A percentile compares a stretch with the other conserved stretches of the same genome.
These are phyloP conservation scores for Pseudogymnoascus sp. DNA, from an alignment of 2,329 filamentous ascomycete genomes.

Conservation along the genomic window DNA sequence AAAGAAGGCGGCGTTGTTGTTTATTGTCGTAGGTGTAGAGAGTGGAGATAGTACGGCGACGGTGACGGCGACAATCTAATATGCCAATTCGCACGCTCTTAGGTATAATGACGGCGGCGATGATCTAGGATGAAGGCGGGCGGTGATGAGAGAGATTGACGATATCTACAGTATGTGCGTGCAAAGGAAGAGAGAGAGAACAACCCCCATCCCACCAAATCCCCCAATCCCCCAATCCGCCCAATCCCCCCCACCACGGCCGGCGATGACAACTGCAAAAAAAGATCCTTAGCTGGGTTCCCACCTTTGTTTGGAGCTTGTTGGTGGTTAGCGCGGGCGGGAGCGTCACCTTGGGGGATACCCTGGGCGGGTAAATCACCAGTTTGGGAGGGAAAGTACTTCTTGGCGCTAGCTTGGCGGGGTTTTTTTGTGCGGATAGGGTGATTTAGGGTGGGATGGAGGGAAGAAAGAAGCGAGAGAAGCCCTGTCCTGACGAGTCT, in stretches of 20 bases:
- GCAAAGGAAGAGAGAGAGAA: background rate
- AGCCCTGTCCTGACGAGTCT: background rate
- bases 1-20: background rate
- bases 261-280: background rate
- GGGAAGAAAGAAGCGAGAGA: background rate
- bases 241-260: too few relatives aligned
- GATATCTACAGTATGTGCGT: background rate
- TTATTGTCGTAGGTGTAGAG: background rate
- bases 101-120: background rate
- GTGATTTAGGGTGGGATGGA: too few relatives aligned
- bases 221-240: background rate
- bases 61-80: background rate
- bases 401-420: background rate
- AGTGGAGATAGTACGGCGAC: too few relatives aligned
- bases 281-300: background rate
- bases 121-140: background rate
- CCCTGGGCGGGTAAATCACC: background rate
- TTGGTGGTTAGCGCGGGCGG: background rate
- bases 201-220: background rate
- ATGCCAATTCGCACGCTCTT: background rate
- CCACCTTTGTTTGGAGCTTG: background rate
- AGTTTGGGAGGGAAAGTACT: background rate
- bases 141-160: background rate
- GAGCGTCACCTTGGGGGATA: background rate
- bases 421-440: background rate